Evolutionary conservation across 208 protist genomes (phyloP).

Genomic region (Acanthamoeba healyi): DNA sequence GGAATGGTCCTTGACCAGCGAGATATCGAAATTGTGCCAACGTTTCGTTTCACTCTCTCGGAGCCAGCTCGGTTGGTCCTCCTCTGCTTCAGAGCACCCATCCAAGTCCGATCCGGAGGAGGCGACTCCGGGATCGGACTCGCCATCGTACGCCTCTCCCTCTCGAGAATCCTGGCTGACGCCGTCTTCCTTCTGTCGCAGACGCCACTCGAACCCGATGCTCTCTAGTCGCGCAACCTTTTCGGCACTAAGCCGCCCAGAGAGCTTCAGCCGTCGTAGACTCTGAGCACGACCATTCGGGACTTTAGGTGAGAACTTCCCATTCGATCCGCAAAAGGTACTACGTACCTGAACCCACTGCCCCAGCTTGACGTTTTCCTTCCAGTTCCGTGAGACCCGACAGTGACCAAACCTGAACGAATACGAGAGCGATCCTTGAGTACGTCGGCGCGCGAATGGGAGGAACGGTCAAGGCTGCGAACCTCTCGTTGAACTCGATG

Average conservation of each 20-base stretch:
- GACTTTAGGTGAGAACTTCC: too few relatives aligned
- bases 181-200: not conserved
- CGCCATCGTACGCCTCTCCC: not conserved
- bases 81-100: not conserved
- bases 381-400: constrained; percentile 7
- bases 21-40: too few relatives aligned
- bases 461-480: not conserved
- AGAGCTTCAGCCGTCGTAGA: not conserved
- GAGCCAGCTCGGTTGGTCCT: too few relatives aligned
- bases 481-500: not conserved
- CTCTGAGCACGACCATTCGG: constrained; percentile 8
- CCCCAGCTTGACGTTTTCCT: constrained; percentile 37
- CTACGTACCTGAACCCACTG: constrained; percentile 24
- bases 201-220: constrained; percentile 37
- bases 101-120: too few relatives aligned
- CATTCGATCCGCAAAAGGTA: too few relatives aligned
- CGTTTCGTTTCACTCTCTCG: too few relatives aligned
- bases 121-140: not conserved
- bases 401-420: constrained; percentile 30
- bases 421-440: not conserved
- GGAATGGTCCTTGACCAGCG: too few relatives aligned
- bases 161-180: not conserved
- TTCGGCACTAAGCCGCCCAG: not conserved
- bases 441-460: too few relatives aligned
- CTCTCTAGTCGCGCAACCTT: constrained; percentile 10